Percentiles rank a stretch among this genome's conserved stretches.
Conservation (phyloP, 2,329 filamentous ascomycete species). For the Ophiocordyceps camponoti-rufipedis region DNA sequence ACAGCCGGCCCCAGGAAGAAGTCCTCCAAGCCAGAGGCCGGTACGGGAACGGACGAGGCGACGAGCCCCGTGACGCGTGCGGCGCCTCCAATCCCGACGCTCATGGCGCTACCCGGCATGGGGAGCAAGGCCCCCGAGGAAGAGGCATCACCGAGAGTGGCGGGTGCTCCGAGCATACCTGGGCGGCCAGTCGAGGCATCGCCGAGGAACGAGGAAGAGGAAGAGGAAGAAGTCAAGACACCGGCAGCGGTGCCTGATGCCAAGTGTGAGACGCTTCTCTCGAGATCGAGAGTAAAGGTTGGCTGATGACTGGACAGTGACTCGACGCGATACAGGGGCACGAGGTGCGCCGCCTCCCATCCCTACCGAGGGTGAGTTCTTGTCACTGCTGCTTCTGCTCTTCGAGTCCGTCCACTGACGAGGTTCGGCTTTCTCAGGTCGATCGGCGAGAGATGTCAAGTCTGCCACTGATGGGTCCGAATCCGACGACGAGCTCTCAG, state of each 20-base stretch:
- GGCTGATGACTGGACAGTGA: constrained; percentile 14
- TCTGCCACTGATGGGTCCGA: constrained; percentile 65
- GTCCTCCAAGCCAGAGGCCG: constrained; percentile 20
- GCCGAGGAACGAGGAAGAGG: constrained; percentile 10
- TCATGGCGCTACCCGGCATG: constrained; percentile 58
- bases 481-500: constrained; percentile 74
- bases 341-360: constrained; percentile 38
- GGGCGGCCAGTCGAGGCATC: constrained; percentile 6
- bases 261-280: constrained; percentile 6
- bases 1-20: constrained; percentile 38
- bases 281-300: constrained; percentile 1
- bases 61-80: constrained; percentile 22
- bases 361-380: constrained; percentile 45
- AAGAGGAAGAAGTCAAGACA: constrained; percentile 16
- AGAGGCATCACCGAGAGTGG: constrained; percentile 11
- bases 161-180: constrained; percentile 12
- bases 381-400: neutral
- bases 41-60: constrained; percentile 22
- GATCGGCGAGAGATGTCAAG: constrained; percentile 14
- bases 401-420: neutral
- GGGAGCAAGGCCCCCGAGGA: constrained; percentile 30
- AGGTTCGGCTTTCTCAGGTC: neutral
- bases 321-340: constrained; percentile 13
- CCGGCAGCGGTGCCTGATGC: constrained; percentile 12
- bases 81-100: constrained; percentile 36